Conservation (phyloP, 805 yeast species). For the Clavispora carvajalis region DNA sequence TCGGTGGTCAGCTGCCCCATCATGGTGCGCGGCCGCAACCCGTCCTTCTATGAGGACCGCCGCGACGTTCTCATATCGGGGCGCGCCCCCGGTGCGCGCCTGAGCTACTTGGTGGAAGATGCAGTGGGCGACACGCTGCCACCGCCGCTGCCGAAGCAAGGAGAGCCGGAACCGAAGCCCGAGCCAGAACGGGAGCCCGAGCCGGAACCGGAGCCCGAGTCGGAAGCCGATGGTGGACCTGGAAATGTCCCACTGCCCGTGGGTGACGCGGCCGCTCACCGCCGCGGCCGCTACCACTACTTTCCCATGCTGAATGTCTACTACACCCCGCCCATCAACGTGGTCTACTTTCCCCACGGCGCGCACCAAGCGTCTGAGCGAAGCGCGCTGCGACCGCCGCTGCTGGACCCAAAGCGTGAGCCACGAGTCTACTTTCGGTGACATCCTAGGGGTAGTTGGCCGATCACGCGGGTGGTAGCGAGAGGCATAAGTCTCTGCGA, state of each 20-base stretch:
- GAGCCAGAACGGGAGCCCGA: background rate
- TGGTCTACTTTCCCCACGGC: constrained; percentile 51
- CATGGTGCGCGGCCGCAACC: constrained; percentile 57
- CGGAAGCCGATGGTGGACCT: background rate
- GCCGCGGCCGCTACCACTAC: constrained; percentile 34
- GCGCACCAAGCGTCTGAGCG: constrained; percentile 33
- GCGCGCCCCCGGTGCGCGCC: background rate
- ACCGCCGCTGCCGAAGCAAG: background rate
- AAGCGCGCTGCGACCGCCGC: background rate
- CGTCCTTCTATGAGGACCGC: constrained; percentile 52
- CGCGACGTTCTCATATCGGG: constrained; percentile 31
- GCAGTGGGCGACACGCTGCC: background rate
- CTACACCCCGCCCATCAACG: constrained; percentile 51
- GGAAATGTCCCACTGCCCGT: no score
- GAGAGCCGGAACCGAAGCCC: background rate
- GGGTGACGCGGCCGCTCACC: no score
- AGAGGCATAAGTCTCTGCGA: no score
- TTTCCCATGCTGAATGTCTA: constrained; percentile 48
- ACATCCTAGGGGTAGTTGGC: no score
- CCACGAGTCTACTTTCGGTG: constrained; percentile 10
- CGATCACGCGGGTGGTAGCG: no score
- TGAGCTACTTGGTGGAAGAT: background rate
- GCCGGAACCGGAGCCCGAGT: constrained; percentile 1
- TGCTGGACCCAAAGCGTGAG: background rate
- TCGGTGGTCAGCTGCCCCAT: constrained; percentile 31